These are phyloP conservation scores for Leishmania lainsoni DNA, from an alignment of 208 protist species.

Conservation along the genomic window DNA sequence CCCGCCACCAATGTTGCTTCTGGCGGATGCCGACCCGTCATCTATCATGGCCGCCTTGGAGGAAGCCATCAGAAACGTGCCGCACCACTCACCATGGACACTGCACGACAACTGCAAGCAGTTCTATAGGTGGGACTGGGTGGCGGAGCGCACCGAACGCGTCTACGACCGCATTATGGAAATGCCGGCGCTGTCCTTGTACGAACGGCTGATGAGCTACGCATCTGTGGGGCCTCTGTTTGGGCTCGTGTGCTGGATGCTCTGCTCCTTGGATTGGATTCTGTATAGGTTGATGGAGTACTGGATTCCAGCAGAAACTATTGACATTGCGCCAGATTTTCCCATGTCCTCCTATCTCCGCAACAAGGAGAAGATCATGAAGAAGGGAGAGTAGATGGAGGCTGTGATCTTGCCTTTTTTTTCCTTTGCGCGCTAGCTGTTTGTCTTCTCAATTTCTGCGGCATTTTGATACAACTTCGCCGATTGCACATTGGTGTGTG, in stretches of 20 bases:
- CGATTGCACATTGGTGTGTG: not conserved
- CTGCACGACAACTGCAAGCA: slow-evolving; percentile 86
- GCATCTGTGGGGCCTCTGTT: slow-evolving; percentile 87
- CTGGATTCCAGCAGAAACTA: slow-evolving; percentile 72
- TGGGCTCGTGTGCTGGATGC: slow-evolving; percentile 90
- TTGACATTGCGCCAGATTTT: slow-evolving; percentile 94
- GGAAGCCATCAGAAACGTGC: slow-evolving; percentile 74
- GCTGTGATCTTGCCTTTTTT: slow-evolving; percentile 16
- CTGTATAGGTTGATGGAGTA: slow-evolving; percentile 83
- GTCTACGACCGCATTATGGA: slow-evolving; percentile 93
- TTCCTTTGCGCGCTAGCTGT: not conserved
- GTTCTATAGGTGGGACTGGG: slow-evolving; percentile 97
- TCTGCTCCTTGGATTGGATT: slow-evolving; percentile 85
- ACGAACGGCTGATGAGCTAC: slow-evolving; percentile 86
- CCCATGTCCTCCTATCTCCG: slow-evolving; percentile 77
- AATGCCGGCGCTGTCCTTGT: slow-evolving; percentile 57
- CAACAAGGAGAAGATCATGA: slow-evolving; percentile 82
- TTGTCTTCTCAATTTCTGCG: slow-evolving; percentile 4
- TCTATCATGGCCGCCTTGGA: slow-evolving; percentile 75
- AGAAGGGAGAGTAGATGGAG: slow-evolving; percentile 9
- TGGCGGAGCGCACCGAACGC: slow-evolving; percentile 92
- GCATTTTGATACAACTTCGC: not conserved
- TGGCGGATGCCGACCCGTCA: slow-evolving; percentile 90
- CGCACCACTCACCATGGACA: slow-evolving; percentile 80
- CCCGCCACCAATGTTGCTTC: slow-evolving; percentile 92